Base-by-base conservation (phyloP, 2,329 filamentous ascomycete species). In the Penicillium sp. region DNA sequence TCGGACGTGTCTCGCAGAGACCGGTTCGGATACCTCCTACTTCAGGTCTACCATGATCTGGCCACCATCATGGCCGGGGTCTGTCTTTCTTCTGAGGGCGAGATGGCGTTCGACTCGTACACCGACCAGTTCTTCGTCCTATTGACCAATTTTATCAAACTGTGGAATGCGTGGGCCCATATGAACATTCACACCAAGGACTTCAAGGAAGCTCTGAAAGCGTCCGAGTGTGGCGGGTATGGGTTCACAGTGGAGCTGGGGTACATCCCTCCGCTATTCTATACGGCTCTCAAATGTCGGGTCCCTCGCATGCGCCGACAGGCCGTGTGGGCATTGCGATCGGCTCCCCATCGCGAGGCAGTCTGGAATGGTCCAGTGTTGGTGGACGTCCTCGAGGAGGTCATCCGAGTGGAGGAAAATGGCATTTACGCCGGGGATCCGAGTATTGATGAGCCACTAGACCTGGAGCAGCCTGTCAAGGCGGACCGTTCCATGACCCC, bases 11-110 rank as follows among this genome's bases (percentile, higher is more conserved):
- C 11, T 2, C 30, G 38, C 3, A 34, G 35, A 11, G 36, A 50
- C 2, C 42, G 51, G 13, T 42, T 55, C 2, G 44, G 42, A n/a
- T 47, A 66, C 30, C 38, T 44, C 1, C 42, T 75, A 0, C 50
- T 76, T 0, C 45, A 37, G 3, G 41, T 62, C 3, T 70, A 74
- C 41, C 60, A 75, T 47, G 60, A 54, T 35, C 65, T 77, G 67
- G 62, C 65, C 1, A 55, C 47, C 4, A 69, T 77, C 39, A 73
- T 75, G 63, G 55, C 56, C 4, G 46, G 33, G 8, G 44, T 39
- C 10, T 43, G 39, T 13, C 37, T 53, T 1, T 37, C 9, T 52
- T 62, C 21, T 2, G 21, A 30, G 14, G 35, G 23, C 7, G 39
- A 64, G 39, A 44, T 44, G 15, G 36, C 44, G 0, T 63, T 56